Evolutionary conservation across 768 basidiomycete genomes (phyloP).

Genomic region (Trametes sanguinea): DNA sequence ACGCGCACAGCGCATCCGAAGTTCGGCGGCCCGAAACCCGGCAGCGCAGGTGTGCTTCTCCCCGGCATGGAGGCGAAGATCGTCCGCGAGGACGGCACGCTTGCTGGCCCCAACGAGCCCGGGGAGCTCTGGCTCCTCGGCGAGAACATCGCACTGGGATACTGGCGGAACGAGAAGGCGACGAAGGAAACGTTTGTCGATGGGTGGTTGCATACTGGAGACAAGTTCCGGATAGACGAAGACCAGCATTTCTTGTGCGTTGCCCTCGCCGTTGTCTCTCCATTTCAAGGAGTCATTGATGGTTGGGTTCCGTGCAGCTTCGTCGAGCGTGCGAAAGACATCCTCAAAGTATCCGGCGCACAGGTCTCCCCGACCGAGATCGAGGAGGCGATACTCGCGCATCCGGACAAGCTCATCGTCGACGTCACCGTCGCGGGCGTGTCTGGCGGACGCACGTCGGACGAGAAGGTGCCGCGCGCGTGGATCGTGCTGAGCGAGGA

Average conservation of each 20-base stretch:
- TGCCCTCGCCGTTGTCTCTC: too few relatives aligned
- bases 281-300: not conserved
- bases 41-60: slow-evolving; percentile 52
- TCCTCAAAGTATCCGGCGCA: slow-evolving; percentile 74
- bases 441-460: slow-evolving; percentile 63
- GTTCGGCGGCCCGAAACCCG: slow-evolving; percentile 41
- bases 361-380: slow-evolving; percentile 85
- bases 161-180: slow-evolving; percentile 71
- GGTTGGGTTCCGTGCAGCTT: slow-evolving; percentile 45
- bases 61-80: slow-evolving; percentile 69
- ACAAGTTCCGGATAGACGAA: slow-evolving; percentile 62
- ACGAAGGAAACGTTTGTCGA: slow-evolving; percentile 62
- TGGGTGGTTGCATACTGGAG: slow-evolving; percentile 79
- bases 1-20: slow-evolving; percentile 48
- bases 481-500: slow-evolving; percentile 69
- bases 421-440: slow-evolving; percentile 79
- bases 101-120: slow-evolving; percentile 55
- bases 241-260: slow-evolving; percentile 68
- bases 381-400: slow-evolving; percentile 61
- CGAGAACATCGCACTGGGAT: slow-evolving; percentile 60
- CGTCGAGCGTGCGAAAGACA: slow-evolving; percentile 82
- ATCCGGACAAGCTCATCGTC: slow-evolving; percentile 60
- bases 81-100: slow-evolving; percentile 56
- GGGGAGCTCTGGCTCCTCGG: slow-evolving; percentile 69
- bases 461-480: slow-evolving; percentile 76